phyloP scores from a whole-genome alignment of 768 basidiomycete genomes.

The Crepidotus variabilis region DNA sequence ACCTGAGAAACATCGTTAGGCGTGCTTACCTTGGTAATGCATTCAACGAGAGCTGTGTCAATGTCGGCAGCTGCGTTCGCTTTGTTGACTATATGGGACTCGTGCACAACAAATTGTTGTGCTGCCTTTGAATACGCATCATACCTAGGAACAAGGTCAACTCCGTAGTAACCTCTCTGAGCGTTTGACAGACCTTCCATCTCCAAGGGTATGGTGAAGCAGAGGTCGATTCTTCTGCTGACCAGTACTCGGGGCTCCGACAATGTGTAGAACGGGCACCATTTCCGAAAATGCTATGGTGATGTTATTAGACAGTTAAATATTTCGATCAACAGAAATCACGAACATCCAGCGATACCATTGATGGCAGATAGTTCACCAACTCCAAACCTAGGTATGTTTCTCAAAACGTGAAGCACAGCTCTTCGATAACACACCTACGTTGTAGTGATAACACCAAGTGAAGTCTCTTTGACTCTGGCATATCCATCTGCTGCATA shows the following conservation, averaged over 20 bases:
- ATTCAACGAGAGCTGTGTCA: constrained; percentile 72
- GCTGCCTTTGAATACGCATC: constrained; percentile 78
- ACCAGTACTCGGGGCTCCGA: constrained; percentile 71
- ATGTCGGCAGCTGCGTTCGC: constrained; percentile 63
- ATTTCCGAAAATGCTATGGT: constrained; percentile 74
- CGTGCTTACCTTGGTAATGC: constrained; percentile 49
- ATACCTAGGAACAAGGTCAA: constrained; percentile 41
- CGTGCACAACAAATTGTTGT: constrained; percentile 68
- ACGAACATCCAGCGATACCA: constrained; percentile 71
- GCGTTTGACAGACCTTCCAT: constrained; percentile 50
- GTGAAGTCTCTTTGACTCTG: constrained; percentile 69
- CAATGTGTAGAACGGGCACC: constrained; percentile 87
- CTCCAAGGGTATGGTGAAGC: constrained; percentile 87
- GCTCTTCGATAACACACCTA: constrained; percentile 21
- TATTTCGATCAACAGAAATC: background rate
- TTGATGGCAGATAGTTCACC: constrained; percentile 88
- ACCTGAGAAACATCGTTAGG: background rate
- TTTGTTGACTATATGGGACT: constrained; percentile 54
- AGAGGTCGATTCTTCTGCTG: constrained; percentile 72
- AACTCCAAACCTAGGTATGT: constrained; percentile 70
- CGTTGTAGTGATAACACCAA: constrained; percentile 81
- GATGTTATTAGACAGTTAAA: background rate
- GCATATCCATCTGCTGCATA: constrained; percentile 96
- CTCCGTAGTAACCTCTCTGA: background rate
- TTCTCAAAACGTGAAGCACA: background rate